Evolutionary conservation across 192 early-diverging fungal genomes (phyloP), one percentile per base, ranked within the genome.

Genomic region (Helicostylum pulchrum): DNA sequence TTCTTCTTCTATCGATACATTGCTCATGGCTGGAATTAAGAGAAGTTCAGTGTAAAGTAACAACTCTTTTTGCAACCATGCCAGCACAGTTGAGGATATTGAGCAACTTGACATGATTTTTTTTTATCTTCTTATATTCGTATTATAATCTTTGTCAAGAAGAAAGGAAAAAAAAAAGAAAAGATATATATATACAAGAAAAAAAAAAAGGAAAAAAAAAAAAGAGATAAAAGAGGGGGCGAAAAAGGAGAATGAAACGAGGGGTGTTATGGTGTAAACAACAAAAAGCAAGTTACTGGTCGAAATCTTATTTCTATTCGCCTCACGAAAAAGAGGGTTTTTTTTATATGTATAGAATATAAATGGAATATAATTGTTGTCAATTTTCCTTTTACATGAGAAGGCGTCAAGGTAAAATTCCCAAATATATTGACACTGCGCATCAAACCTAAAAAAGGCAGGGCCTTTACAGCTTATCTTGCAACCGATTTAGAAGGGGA

Each of bases 31-130:
- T 14, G 31, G 64, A 66, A 66, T 53, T 7, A 66, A 53, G n/a
- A 23, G 36, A 11, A 66, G 64, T 11, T 57, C 54, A 52, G 42
- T 36, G 31, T 57, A 66, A 30, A 46, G 4, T 30, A 9, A 12
- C 20, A 66, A 43, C 43, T 57, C 61, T 42, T 54, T 56, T 23
- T 57, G 68, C 49, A 26, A 70, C 61, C 52, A 54, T 44, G 61
- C 45, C 47, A 70, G 52, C 52, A 70, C 32, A 11, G 61, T 59
- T 45, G 36, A 26, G 9, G 57, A 56, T 39, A 39, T 17, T 14
- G n/a, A 34, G 31, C 31, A 32, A 10, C 54, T 39, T 56, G 54
- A 17, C 34, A 39, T 10, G 11, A 20, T 56, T 34, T 32, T 55
- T 55, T 55, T 12, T 32, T 55, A n/a, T 55, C 32, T 6, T 55